phyloP scores from a whole-genome alignment of 805 yeast species.

The Kluyveromyces nonfermentans region DNA sequence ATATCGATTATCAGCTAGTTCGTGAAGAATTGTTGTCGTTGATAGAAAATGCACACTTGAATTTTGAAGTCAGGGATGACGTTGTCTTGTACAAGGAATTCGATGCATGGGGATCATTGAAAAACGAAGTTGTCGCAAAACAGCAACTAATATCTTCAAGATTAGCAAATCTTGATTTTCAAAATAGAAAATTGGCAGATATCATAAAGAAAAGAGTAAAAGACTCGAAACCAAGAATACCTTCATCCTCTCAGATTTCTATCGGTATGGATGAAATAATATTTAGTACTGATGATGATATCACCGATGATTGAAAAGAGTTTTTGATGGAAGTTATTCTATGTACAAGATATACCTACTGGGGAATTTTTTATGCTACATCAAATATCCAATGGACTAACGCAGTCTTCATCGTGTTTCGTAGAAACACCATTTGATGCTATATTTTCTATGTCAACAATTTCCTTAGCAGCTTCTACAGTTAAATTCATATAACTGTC shows the following conservation, averaged over 20 bases:
- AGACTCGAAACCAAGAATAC: not conserved
- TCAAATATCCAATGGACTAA: constrained; percentile 15
- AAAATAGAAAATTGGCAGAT: not conserved
- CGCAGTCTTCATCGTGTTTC: constrained; percentile 34
- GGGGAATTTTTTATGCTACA: not conserved
- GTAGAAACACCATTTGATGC: constrained; percentile 54
- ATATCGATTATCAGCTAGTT: constrained; percentile 11
- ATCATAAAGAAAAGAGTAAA: not conserved
- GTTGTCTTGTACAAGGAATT: constrained; percentile 8
- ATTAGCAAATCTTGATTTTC: not conserved
- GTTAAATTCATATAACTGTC: constrained; percentile 53
- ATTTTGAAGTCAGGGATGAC: constrained; percentile 15
- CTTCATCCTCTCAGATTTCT: not conserved
- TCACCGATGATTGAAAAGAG: not conserved
- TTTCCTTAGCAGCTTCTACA: constrained; percentile 77
- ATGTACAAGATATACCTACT: not conserved
- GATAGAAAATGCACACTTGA: constrained; percentile 14
- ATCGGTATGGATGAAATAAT: not conserved
- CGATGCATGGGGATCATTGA: not conserved
- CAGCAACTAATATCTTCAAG: not conserved
- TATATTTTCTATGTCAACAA: constrained; percentile 66
- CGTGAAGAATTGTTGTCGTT: constrained; percentile 13
- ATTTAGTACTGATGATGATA: not conserved
- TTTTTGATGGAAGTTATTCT: constrained; percentile 2
- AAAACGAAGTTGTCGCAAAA: not conserved